These are phyloP conservation scores for Cicer chorassanicum DNA, from an alignment of 306 rosid genomes.

Conservation along the genomic window DNA sequence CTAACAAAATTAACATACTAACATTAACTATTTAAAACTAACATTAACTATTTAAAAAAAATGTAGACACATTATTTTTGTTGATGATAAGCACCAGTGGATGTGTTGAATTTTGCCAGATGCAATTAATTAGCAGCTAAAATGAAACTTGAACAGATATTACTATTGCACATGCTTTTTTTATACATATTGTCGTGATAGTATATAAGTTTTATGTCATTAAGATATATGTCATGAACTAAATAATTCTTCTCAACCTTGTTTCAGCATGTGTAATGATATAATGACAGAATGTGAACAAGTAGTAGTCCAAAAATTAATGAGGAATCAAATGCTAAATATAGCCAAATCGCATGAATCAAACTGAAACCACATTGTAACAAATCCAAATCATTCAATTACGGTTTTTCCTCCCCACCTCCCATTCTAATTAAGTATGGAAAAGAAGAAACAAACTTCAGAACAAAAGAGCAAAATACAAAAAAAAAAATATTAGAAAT, in stretches of 20 bases:
- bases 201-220: too few species aligned
- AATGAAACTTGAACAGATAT: too few species aligned
- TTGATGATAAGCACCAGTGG: too few species aligned
- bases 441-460: background rate
- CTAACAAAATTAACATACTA: too few species aligned
- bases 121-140: too few species aligned
- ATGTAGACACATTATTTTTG: too few species aligned
- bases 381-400: constrained; percentile 43
- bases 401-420: constrained; percentile 52
- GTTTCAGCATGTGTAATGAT: constrained; percentile 16
- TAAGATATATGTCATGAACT: too few species aligned
- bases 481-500: constrained; percentile 17
- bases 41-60: too few species aligned
- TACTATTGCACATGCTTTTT: too few species aligned
- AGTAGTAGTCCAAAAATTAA: constrained; percentile 4
- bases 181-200: too few species aligned
- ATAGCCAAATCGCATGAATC: constrained; percentile 5
- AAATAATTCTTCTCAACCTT: background rate
- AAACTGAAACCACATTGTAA: constrained; percentile 30
- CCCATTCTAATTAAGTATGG: constrained; percentile 15
- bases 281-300: background rate
- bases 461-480: constrained; percentile 25
- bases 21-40: too few species aligned
- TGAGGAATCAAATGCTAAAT: constrained; percentile 26
- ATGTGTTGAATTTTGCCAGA: too few species aligned